phyloP scores from a whole-genome alignment of 495 filamentous ascomycete genomes.

The Stereocaulon alpinum region DNA sequence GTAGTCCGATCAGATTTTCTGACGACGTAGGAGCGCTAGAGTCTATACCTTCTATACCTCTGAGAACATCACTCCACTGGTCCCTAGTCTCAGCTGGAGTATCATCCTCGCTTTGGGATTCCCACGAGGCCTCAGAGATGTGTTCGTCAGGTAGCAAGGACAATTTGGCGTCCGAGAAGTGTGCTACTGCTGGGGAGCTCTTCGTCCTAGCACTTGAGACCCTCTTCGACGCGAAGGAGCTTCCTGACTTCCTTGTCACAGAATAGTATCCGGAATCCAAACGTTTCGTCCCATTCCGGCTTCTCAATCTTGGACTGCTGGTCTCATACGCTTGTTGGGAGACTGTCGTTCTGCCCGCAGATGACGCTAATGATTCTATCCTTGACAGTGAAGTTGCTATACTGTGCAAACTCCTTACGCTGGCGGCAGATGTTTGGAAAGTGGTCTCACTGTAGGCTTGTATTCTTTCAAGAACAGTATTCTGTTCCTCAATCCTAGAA shows the following conservation, averaged over 20 bases:
- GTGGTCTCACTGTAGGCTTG: constrained; percentile 5
- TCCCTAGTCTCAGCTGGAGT: neutral
- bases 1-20: neutral
- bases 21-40: neutral
- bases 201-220: neutral
- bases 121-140: neutral
- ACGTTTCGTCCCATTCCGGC: neutral
- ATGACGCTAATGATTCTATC: constrained; percentile 10
- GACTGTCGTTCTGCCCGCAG: neutral
- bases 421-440: constrained; percentile 2
- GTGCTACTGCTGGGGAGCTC: neutral
- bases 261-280: neutral
- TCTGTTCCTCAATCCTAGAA: constrained; percentile 4
- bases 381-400: constrained; percentile 14
- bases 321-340: neutral
- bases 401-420: constrained; percentile 8
- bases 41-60: neutral
- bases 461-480: neutral
- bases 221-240: neutral
- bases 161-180: neutral
- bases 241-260: neutral
- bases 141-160: neutral
- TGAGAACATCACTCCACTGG: neutral
- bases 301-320: neutral
- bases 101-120: neutral